These are phyloP conservation scores for Pseudopithomyces maydicus DNA, from an alignment of 2,329 filamentous ascomycete species.

Conservation along the genomic window DNA sequence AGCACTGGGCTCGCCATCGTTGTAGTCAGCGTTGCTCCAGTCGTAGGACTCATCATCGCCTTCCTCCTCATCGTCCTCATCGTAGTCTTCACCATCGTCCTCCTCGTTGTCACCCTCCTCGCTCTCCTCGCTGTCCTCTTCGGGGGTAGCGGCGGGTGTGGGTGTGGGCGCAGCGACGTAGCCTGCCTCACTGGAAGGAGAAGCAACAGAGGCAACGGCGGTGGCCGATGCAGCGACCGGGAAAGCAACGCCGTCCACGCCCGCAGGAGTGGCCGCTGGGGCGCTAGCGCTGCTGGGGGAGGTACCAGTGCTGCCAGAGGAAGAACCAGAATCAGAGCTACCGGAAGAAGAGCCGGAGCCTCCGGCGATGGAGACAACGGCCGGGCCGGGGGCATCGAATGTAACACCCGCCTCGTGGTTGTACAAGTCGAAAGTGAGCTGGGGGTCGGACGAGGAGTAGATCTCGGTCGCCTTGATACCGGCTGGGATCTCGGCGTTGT, in stretches of 20 bases:
- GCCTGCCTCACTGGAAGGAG: neutral
- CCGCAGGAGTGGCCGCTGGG: neutral
- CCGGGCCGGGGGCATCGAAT: slow-evolving; percentile 28
- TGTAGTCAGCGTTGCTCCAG: neutral
- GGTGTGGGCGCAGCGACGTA: neutral
- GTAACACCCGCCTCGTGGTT: slow-evolving; percentile 33
- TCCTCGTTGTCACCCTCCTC: neutral
- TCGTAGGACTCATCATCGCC: neutral
- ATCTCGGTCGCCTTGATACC: slow-evolving; percentile 39
- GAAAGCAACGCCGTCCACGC: neutral
- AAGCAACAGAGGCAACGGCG: neutral
- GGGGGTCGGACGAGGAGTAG: slow-evolving; percentile 31
- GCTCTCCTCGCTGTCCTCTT: neutral
- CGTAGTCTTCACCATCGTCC: neutral
- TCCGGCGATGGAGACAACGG: slow-evolving; percentile 21
- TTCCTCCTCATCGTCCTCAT: neutral
- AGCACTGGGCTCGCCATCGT: neutral
- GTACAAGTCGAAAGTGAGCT: slow-evolving; percentile 37
- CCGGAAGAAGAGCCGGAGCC: neutral
- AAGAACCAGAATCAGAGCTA: neutral
- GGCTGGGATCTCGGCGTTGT: slow-evolving; percentile 26
- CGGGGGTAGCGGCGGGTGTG: neutral
- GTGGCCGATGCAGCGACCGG: neutral
- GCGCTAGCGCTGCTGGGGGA: neutral
- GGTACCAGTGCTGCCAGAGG: neutral